These are phyloP conservation scores for Medicago ruthenica DNA, from an alignment of 306 rosid genomes.

Conservation along the genomic window DNA sequence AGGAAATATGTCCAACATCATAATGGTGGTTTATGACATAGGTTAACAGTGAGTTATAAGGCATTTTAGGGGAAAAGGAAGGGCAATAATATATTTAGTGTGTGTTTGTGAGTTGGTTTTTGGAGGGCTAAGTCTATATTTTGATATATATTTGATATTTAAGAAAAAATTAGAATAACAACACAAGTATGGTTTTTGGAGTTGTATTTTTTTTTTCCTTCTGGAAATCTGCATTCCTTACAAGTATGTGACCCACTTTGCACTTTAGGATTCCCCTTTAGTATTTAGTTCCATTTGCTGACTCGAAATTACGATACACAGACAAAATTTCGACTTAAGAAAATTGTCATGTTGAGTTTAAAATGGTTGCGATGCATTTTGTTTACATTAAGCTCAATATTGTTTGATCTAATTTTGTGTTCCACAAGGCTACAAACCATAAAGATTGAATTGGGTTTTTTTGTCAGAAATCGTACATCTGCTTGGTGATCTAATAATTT, in stretches of 20 bases:
- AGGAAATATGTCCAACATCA: background rate
- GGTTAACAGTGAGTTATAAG: background rate
- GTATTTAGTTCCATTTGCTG: background rate
- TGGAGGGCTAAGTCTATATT: too few species aligned
- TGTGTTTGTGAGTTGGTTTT: too few species aligned
- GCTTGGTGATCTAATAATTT: background rate
- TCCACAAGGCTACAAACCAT: background rate
- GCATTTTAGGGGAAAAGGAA: slow-evolving; percentile 1
- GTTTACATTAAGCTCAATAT: background rate
- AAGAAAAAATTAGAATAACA: too few species aligned
- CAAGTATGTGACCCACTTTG: background rate
- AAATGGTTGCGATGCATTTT: slow-evolving; percentile 18
- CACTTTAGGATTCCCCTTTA: slow-evolving; percentile 1
- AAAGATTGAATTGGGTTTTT: slow-evolving; percentile 14
- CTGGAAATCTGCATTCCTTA: background rate
- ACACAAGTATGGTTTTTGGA: background rate
- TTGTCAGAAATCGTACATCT: background rate
- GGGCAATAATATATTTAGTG: background rate
- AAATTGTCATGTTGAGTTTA: background rate
- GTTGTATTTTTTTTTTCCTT: background rate
- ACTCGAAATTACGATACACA: background rate
- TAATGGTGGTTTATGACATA: background rate
- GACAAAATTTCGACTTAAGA: background rate
- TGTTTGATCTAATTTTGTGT: background rate
- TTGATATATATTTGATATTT: too few species aligned